Evolutionary conservation across 495 filamentous ascomycete genomes (phyloP).

Genomic region (Polyplosphaeria fusca): DNA sequence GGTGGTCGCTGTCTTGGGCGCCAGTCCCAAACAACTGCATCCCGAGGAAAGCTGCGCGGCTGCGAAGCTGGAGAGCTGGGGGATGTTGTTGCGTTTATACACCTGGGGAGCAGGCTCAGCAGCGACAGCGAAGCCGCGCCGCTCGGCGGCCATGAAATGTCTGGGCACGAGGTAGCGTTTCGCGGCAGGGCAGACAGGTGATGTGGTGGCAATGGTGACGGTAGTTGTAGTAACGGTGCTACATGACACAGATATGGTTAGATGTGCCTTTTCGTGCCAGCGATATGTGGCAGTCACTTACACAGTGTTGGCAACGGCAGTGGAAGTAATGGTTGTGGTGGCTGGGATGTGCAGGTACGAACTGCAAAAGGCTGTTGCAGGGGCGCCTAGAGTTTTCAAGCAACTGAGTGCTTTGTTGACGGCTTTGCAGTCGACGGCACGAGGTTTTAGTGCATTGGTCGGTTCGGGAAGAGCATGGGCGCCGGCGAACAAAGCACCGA

Average conservation of each 20-base stretch:
- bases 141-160: neutral
- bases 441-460: neutral
- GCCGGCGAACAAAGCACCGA: too few species aligned
- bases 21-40: neutral
- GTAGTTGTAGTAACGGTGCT: neutral
- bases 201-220: neutral
- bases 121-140: neutral
- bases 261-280: neutral
- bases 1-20: neutral
- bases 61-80: neutral
- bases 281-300: neutral
- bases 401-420: neutral
- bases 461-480: neutral
- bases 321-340: neutral
- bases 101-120: too few species aligned
- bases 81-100: neutral
- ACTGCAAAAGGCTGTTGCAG: neutral
- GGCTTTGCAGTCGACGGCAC: neutral
- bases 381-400: neutral
- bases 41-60: neutral
- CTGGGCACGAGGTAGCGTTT: neutral
- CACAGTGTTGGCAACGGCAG: neutral
- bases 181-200: neutral
- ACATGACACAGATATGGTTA: neutral
- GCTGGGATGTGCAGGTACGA: neutral